Percentiles rank a stretch among this genome's conserved stretches.
These are phyloP conservation scores for Cercophora samala DNA, from an alignment of 495 filamentous ascomycete genomes.

Conservation along the genomic window DNA sequence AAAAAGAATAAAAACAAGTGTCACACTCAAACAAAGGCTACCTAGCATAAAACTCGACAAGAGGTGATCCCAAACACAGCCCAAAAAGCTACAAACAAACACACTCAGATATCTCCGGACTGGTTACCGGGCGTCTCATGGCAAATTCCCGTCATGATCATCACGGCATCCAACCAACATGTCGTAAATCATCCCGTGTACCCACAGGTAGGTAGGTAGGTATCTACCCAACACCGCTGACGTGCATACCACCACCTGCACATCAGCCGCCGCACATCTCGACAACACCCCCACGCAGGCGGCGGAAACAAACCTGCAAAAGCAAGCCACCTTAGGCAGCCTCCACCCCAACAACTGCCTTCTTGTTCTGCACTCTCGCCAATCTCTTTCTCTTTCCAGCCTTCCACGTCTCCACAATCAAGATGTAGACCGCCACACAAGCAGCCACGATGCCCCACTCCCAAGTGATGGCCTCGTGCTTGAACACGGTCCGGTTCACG, in stretches of 20 bases:
- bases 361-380: not conserved
- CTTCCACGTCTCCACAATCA: conserved; percentile 65
- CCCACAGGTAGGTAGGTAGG: too few relatives aligned
- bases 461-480: conserved; percentile 67
- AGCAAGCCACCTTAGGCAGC: not conserved
- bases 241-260: not conserved
- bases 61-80: not conserved
- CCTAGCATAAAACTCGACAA: not conserved
- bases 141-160: not conserved
- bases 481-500: conserved; percentile 67
- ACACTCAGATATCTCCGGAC: not conserved
- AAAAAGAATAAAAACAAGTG: not conserved
- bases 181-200: not conserved
- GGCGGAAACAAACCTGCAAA: too few relatives aligned
- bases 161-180: not conserved
- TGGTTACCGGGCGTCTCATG: not conserved
- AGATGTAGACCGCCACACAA: conserved; percentile 56
- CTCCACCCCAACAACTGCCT: not conserved
- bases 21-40: not conserved
- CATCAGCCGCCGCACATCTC: not conserved
- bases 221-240: not conserved
- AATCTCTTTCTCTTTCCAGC: conserved; percentile 49
- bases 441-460: conserved; percentile 65
- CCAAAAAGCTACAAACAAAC: not conserved
- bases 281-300: too few relatives aligned